These are phyloP conservation scores for Aspergillus awamori DNA, from an alignment of 2,329 filamentous ascomycete species.

Conservation along the genomic window DNA sequence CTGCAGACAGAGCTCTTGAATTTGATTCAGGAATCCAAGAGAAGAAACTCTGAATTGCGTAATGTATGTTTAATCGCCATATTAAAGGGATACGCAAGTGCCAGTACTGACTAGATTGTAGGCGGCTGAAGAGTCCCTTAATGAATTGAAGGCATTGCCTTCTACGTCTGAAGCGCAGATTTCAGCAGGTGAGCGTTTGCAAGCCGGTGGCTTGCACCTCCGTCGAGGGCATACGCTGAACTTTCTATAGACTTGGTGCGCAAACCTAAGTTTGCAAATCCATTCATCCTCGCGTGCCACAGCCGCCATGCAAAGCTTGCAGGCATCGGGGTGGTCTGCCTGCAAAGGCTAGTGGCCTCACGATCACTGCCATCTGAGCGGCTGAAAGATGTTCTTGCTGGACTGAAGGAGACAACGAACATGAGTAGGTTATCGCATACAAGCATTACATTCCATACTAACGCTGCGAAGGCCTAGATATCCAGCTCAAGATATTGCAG, in stretches of 20 bases:
- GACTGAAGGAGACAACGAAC: conserved; percentile 77
- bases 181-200: conserved; percentile 61
- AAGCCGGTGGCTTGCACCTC: neutral
- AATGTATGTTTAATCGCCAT: conserved; percentile 51
- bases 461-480: conserved; percentile 65
- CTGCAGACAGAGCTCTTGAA: conserved; percentile 84
- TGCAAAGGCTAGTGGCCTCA: conserved; percentile 84
- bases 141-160: conserved; percentile 78
- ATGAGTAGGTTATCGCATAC: conserved; percentile 57
- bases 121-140: conserved; percentile 91
- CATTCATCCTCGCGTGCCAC: conserved; percentile 89
- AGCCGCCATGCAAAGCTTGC: conserved; percentile 91
- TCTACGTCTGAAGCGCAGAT: conserved; percentile 75
- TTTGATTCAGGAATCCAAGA: conserved; percentile 92
- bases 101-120: conserved; percentile 43
- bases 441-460: conserved; percentile 20
- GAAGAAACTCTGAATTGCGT: conserved; percentile 87
- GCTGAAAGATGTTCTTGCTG: conserved; percentile 83
- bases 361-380: conserved; percentile 76
- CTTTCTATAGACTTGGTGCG: conserved; percentile 72
- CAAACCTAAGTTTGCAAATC: conserved; percentile 81
- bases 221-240: conserved; percentile 25
- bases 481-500: conserved; percentile 94
- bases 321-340: conserved; percentile 80
- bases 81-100: conserved; percentile 18